These are phyloP conservation scores for Whalleya microplaca DNA, from an alignment of 2,329 filamentous ascomycete species.

Conservation along the genomic window DNA sequence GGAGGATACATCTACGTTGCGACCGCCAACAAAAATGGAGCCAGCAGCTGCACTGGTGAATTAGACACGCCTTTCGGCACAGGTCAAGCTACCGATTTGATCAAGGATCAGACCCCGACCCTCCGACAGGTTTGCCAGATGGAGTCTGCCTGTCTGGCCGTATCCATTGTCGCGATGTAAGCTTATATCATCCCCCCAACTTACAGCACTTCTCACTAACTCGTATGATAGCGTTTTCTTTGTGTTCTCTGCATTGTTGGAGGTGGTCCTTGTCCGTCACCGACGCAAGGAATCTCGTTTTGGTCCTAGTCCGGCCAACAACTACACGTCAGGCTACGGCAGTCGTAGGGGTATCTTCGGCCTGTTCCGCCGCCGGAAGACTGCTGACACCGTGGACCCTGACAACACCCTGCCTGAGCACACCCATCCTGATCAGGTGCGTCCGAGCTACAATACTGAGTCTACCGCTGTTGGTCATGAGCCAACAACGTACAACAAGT, in stretches of 20 bases:
- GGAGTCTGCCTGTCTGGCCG: conserved; percentile 76
- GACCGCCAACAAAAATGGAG: conserved; percentile 71
- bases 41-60: conserved; percentile 61
- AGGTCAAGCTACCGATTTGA: conserved; percentile 56
- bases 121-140: conserved; percentile 67
- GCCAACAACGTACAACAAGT: conserved; percentile 33
- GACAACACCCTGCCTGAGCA: conserved; percentile 43
- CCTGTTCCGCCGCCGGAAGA: conserved; percentile 35
- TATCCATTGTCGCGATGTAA: conserved; percentile 78
- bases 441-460: conserved; percentile 43
- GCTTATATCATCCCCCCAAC: conserved; percentile 18
- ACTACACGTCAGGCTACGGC: conserved; percentile 44
- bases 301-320: conserved; percentile 46
- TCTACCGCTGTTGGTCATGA: conserved; percentile 37
- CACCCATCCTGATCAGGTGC: conserved; percentile 39
- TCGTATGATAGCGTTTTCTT: conserved; percentile 66
- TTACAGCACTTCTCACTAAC: neutral
- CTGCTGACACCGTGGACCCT: conserved; percentile 29
- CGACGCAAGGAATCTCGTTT: conserved; percentile 59
- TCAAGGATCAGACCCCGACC: conserved; percentile 52
- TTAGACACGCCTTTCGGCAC: conserved; percentile 72
- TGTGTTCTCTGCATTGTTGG: conserved; percentile 70
- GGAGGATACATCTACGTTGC: conserved; percentile 83
- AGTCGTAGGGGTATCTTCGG: conserved; percentile 36
- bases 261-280: conserved; percentile 69